A percentile compares a stretch with the other conserved stretches of the same genome.
Conservation (phyloP, 768 basidiomycete genomes). For the Boletus fagicola region DNA sequence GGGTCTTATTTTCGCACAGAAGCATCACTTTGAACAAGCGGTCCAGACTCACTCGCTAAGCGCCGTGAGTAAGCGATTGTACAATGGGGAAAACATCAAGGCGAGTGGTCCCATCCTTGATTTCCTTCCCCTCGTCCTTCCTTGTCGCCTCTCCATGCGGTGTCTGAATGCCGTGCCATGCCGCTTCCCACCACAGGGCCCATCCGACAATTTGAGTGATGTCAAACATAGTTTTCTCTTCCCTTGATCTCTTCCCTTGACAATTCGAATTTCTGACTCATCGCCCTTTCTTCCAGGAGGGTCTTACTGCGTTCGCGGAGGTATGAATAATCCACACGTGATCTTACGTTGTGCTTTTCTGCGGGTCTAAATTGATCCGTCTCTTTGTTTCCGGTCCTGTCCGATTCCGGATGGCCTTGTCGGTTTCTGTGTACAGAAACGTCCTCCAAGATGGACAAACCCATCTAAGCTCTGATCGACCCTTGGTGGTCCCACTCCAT, state of each 20-base stretch:
- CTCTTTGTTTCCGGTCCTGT: slow-evolving; percentile 1
- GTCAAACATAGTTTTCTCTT: slow-evolving; percentile 1
- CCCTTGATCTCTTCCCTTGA: not conserved
- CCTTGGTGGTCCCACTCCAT: not conserved
- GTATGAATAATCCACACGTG: slow-evolving; percentile 15
- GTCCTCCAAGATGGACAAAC: slow-evolving; percentile 20
- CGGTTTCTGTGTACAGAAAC: slow-evolving; percentile 12
- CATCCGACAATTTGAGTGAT: slow-evolving; percentile 1
- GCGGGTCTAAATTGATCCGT: not conserved
- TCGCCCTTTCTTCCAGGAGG: slow-evolving; percentile 48
- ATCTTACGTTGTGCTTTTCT: not conserved
- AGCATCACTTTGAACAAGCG: slow-evolving; percentile 50
- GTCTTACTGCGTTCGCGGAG: slow-evolving; percentile 61
- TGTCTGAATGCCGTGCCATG: slow-evolving; percentile 1
- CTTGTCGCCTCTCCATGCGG: not conserved
- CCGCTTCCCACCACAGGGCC: not conserved
- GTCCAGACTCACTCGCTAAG: slow-evolving; percentile 46
- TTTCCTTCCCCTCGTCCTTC: not conserved
- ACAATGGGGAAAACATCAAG: slow-evolving; percentile 67
- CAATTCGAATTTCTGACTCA: slow-evolving; percentile 14
- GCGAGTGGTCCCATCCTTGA: slow-evolving; percentile 33
- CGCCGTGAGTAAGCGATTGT: slow-evolving; percentile 50
- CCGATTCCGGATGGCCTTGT: not conserved
- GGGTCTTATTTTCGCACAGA: slow-evolving; percentile 57
- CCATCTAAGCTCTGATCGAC: slow-evolving; percentile 20